Conservation (phyloP, 1,284 basidiomycete genomes). For the Fomitopsis betulina region DNA sequence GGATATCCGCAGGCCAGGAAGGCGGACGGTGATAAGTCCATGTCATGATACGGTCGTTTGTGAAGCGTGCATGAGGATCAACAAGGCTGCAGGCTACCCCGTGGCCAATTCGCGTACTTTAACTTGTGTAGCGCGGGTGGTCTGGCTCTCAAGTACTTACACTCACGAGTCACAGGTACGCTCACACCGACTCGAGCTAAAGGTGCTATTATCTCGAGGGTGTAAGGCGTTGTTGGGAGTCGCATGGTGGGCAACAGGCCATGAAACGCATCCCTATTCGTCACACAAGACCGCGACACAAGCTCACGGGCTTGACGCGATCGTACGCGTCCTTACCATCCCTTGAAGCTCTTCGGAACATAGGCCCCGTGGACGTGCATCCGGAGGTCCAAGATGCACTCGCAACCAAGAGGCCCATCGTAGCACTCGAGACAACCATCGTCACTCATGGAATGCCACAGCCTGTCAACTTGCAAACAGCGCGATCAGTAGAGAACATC, state of each 20-base stretch:
- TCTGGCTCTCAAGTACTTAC: too few species aligned
- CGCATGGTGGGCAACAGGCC: background rate
- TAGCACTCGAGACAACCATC: constrained; percentile 85
- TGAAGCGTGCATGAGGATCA: too few species aligned
- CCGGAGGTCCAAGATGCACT: constrained; percentile 81
- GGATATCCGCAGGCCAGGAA: too few species aligned
- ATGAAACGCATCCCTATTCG: background rate
- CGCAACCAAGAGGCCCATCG: constrained; percentile 50
- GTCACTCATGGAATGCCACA: constrained; percentile 90
- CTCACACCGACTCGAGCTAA: too few species aligned
- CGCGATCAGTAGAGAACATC: constrained; percentile 71
- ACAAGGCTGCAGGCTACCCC: too few species aligned
- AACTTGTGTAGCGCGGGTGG: too few species aligned
- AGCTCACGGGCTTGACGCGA: background rate
- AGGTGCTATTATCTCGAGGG: too few species aligned
- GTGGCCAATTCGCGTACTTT: too few species aligned
- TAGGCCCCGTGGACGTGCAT: constrained; percentile 55
- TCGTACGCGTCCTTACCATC: background rate
- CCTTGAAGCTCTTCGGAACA: constrained; percentile 12
- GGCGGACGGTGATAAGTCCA: too few species aligned
- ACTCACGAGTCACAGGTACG: too few species aligned
- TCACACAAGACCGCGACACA: background rate
- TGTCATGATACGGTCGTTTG: too few species aligned
- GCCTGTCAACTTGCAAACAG: constrained; percentile 75
- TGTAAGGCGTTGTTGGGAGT: too few species aligned